These are phyloP conservation scores for Fraxinus floribunda DNA, from an alignment of 305 asterid species.

Conservation along the genomic window DNA sequence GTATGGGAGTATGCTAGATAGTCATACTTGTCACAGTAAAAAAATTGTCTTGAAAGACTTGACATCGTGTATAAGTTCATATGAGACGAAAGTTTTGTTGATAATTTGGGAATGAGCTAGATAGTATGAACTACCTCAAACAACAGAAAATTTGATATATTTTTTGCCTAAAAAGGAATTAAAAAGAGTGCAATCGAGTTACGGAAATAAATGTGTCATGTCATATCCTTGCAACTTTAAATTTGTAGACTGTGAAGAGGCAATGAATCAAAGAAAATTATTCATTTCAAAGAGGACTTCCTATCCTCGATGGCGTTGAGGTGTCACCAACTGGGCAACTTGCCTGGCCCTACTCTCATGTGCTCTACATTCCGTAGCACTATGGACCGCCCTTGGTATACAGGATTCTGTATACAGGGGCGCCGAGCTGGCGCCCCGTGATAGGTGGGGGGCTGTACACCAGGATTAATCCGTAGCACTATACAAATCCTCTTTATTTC, in stretches of 20 bases:
- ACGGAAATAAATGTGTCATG: background rate
- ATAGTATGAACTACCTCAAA: background rate
- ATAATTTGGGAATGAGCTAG: background rate
- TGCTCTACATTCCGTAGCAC: background rate
- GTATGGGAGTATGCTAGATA: background rate
- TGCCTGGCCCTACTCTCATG: slow-evolving; percentile 21
- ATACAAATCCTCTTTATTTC: too few relatives aligned
- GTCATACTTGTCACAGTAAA: background rate
- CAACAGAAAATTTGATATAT: background rate
- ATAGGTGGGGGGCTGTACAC: too few relatives aligned
- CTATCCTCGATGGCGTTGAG: slow-evolving; percentile 16
- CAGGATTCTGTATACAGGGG: too few relatives aligned
- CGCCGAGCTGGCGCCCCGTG: too few relatives aligned
- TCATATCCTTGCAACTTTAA: too few relatives aligned
- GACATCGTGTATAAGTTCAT: background rate
- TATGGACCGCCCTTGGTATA: too few relatives aligned
- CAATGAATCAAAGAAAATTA: background rate
- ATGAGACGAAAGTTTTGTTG: too few relatives aligned
- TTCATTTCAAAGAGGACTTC: background rate
- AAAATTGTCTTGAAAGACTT: background rate
- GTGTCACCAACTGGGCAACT: slow-evolving; percentile 41
- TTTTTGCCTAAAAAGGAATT: background rate
- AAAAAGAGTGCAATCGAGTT: background rate
- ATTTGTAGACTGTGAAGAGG: background rate
- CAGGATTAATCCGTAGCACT: background rate